Base-by-base conservation (phyloP, 1,284 basidiomycete species). In the Anthracocystis walkeri region DNA sequence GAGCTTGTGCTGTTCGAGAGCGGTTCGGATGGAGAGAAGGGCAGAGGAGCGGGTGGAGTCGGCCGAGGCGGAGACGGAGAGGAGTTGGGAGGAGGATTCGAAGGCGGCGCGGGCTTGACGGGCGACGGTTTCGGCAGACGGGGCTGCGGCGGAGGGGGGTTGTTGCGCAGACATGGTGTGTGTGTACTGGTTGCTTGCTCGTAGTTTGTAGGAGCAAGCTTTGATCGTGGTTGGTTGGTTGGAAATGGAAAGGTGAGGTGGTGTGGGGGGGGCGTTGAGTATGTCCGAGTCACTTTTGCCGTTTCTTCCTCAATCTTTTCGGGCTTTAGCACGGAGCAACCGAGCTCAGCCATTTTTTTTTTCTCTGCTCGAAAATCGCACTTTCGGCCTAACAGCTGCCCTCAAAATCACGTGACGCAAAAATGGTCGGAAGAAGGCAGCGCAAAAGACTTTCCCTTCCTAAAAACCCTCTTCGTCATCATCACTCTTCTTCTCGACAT, bases 51-150 rank as follows among this genome's bases (percentile, higher is more conserved):
- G 77, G 0, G 55, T 64, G 2, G 35, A 14, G 44, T 80, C 81
- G 16, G 79, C 76, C 1, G 68, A 69, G 23, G 64, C 25, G 5
- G 66, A 64, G 23, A 57, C 58, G 53, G 67, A 58, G 46, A 73
- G 62, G 29, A 61, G 63, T 42, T 67, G 72, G 10, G 62, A 70
- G 16, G 62, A 29, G 8, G 31, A 29, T 58, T 57, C 65, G 56
- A 81, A 81, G 3, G 79, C 79, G 3, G 33, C 10, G n/a, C 79
- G 68, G 7, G 79, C 78, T 11, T 58, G 40, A 20, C 41, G 46
- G 3, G 79, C 79, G 20, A 81, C 65, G 12, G 23, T 7, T 41
- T 73, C 77, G 12, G 66, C 66, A 10, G 27, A 8, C 11, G 29
- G 2, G 27, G 10, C 12, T 1, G 51, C 21, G 11, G 23, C 51